phyloP scores from a whole-genome alignment of 208 protist species.

The Balamuthia mandrillaris region DNA sequence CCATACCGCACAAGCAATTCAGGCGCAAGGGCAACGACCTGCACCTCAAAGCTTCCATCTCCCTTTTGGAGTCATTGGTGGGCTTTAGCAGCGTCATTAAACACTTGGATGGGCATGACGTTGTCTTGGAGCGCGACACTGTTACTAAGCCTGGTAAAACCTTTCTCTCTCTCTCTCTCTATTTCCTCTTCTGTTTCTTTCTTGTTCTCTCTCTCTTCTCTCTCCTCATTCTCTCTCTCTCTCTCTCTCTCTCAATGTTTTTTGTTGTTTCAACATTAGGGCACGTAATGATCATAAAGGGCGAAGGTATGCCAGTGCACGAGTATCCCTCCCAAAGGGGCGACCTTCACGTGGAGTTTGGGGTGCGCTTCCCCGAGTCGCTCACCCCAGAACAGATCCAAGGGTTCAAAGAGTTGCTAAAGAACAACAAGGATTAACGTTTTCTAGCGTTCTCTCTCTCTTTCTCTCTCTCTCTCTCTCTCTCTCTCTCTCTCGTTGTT shows the following conservation, averaged over 20 bases:
- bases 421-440: too few relatives aligned
- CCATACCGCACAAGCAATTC: constrained; percentile 65
- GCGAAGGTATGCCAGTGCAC: constrained; percentile 87
- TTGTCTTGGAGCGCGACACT: constrained; percentile 54
- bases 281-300: constrained; percentile 71
- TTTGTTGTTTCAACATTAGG: background rate
- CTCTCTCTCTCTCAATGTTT: background rate
- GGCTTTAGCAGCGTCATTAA: constrained; percentile 79
- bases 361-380: constrained; percentile 73
- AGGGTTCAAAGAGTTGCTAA: too few relatives aligned
- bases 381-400: constrained; percentile 47
- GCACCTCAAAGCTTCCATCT: constrained; percentile 74
- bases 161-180: background rate
- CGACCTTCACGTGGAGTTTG: constrained; percentile 81
- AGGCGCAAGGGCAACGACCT: constrained; percentile 80
- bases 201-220: background rate
- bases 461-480: too few relatives aligned
- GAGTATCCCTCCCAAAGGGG: constrained; percentile 79
- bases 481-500: too few relatives aligned
- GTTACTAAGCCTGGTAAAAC: constrained; percentile 55
- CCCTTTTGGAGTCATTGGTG: constrained; percentile 80
- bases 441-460: too few relatives aligned
- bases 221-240: background rate
- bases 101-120: constrained; percentile 80
- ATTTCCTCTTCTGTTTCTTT: too few relatives aligned